Evolutionary conservation across 1,284 basidiomycete species (phyloP), one percentile per base, ranked within the genome.

Genomic region (Malassezia brasiliensis): DNA sequence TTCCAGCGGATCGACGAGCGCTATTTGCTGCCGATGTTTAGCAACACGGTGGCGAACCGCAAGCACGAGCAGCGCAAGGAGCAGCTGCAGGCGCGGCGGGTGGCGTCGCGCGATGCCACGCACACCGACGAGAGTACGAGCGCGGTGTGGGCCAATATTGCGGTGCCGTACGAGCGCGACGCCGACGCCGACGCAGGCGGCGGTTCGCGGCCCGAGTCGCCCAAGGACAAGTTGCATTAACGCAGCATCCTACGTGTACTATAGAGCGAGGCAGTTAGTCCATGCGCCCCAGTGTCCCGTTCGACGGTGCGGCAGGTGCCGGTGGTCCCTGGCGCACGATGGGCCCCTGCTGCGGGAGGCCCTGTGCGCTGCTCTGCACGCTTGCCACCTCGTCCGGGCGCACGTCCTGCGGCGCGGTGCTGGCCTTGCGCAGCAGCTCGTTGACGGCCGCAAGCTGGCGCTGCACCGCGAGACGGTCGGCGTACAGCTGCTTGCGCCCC

Each of bases 1-100:
- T 98, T 98, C 83, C 90, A 90, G 64, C 81, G 85, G 31, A 78
- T 98, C 42, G 93, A 98, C 76, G 90, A 98, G 76, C 82, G 90
- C 57, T 98, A 96, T 75, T 79, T 98, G 15, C 77, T 96, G 3
- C 94, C 93, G 14, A 78, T 96, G 38, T 98, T 98, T 78, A 90
- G 87, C 54, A 96, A 96, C 54, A 65, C 76, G 30, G 77, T 77
- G 0, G 77, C 77, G 1, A 74, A 66, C 14, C 66, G 77, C 25
- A 73, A 75, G 59, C 74, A 77, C 51, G 73, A 75, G 30, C 68
- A 73, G 53, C 67, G 72, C 3, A 51, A 49, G 14, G 53, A 50
- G 35, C 41, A 37, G 7, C 19, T 47, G 19, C 44, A 41, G 28
- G 59, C 54, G 34, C 50, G 55, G 11, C 50, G 55, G 10, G 15